Conservation (phyloP, 805 yeast species). For the Cyberlindnera mississippiensis region DNA sequence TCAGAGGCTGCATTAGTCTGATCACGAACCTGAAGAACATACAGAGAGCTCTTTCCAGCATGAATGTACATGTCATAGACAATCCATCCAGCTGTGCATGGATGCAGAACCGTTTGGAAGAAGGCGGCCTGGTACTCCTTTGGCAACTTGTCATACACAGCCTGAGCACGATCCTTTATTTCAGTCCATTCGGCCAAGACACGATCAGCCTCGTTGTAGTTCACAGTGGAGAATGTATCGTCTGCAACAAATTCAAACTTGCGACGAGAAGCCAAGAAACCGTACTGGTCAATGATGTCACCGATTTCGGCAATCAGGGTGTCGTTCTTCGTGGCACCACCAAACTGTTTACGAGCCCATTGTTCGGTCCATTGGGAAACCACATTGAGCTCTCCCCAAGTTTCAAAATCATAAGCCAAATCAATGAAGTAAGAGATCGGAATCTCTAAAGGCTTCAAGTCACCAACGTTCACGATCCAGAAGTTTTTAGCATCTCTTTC, state of each 20-base stretch:
- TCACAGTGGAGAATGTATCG: constrained; percentile 5
- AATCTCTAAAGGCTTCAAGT: constrained; percentile 12
- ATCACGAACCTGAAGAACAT: constrained; percentile 9
- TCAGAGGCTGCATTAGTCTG: constrained; percentile 11
- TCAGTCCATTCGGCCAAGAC: constrained; percentile 9
- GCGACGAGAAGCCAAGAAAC: constrained; percentile 13
- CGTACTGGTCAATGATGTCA: constrained; percentile 10
- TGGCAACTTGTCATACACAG: constrained; percentile 6
- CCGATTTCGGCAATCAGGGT: constrained; percentile 6
- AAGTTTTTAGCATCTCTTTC: constrained; percentile 11
- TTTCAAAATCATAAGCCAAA: constrained; percentile 12
- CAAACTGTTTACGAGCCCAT: constrained; percentile 9
- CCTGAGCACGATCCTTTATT: constrained; percentile 9
- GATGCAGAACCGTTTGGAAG: constrained; percentile 12
- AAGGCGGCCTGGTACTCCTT: constrained; percentile 8
- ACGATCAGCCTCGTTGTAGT: constrained; percentile 11
- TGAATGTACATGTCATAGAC: constrained; percentile 11
- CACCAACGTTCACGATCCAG: constrained; percentile 16
- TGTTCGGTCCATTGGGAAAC: constrained; percentile 8
- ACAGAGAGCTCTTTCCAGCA: constrained; percentile 10
- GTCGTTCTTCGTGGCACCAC: background rate
- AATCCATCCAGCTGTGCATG: constrained; percentile 11
- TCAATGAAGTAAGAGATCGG: constrained; percentile 15
- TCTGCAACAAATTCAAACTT: constrained; percentile 11
- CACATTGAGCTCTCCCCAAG: constrained; percentile 6